Evolutionary conservation across 441 rosid species (phyloP).

Genomic region (Pelargonium australe): DNA sequence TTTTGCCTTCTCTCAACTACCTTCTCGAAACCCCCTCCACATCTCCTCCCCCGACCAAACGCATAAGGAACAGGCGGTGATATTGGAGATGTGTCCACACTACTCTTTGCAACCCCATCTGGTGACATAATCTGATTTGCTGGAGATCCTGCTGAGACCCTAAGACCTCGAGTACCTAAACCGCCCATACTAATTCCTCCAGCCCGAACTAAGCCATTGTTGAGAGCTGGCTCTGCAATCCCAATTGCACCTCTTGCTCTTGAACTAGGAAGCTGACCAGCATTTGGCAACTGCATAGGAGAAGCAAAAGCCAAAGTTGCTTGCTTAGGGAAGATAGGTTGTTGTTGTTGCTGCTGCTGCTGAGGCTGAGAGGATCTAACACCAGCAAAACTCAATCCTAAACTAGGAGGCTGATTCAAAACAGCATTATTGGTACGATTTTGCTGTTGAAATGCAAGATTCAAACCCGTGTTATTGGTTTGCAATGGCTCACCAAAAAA

Average conservation of each 20-base stretch:
- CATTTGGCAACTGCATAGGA: slow-evolving; percentile 27
- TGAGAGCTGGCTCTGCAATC: slow-evolving; percentile 34
- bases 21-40: slow-evolving; percentile 48
- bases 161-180: slow-evolving; percentile 28
- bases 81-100: slow-evolving; percentile 34
- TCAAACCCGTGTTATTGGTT: slow-evolving; percentile 24
- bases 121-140: slow-evolving; percentile 41
- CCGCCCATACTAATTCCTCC: slow-evolving; percentile 46
- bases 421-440: slow-evolving; percentile 34
- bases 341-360: slow-evolving; percentile 29
- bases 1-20: slow-evolving; percentile 72
- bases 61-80: slow-evolving; percentile 52
- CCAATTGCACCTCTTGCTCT: slow-evolving; percentile 46
- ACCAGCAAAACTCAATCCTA: slow-evolving; percentile 40
- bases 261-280: slow-evolving; percentile 35
- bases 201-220: slow-evolving; percentile 43
- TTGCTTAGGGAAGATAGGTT: slow-evolving; percentile 49
- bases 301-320: slow-evolving; percentile 40
- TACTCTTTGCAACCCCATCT: slow-evolving; percentile 41
- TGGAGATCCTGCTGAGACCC: slow-evolving; percentile 41
- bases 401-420: slow-evolving; percentile 38
- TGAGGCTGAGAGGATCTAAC: slow-evolving; percentile 35
- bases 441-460: slow-evolving; percentile 42
- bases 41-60: slow-evolving; percentile 50
- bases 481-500: slow-evolving; percentile 30